Base-by-base conservation (phyloP, 345 rosid genomes). In the Eutrema yunnanense region DNA sequence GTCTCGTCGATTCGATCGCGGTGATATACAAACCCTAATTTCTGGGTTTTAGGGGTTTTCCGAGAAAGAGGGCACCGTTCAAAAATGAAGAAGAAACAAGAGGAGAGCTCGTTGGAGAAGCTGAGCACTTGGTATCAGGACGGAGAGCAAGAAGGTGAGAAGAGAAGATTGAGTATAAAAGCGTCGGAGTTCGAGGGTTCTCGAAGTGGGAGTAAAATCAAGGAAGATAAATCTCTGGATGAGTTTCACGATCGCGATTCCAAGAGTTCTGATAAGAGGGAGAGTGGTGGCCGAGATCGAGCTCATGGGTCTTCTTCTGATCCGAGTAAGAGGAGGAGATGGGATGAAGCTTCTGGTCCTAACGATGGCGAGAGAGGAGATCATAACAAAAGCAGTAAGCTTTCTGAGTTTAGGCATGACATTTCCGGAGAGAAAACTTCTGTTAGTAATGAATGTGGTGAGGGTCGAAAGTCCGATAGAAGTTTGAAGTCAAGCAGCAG, bases 51-150 rank as follows among this genome's bases (percentile, higher is more conserved):
- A 50, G 52, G 52, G 43, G 38, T n/a, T 11, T 2, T 11, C 2
- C 0, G 8, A 11, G 36, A 7, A 40, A 12, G 14, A 43, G 65
- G 60, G 32, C 9, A 46, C 3, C 49, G 19, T n/a, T 46, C 14
- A 5, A 13, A 9, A 78, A 34, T 81, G 73, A 95, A 87, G 90
- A 92, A 78, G 81, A 92, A 86, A 62, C 92, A 81, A 72, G 98
- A 95, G 84, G 98, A 95, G 77, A 88, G 97, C 72, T 86, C 96
- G 77, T 77, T 95, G 81, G 97, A 95, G 38, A 86, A 86, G 78
- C 63, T 92, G 66, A 95, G 96, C 65, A 92, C 86, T 79, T 88
- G 90, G 90, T 92, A 95, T 70, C 87, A 95, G 82, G 98, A 95
- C 55, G 96, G 97, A 66, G 98, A 95, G 43, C 79, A 77, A 9